Base-by-base conservation (phyloP, 768 basidiomycete species). In the Mrakia frigida region DNA sequence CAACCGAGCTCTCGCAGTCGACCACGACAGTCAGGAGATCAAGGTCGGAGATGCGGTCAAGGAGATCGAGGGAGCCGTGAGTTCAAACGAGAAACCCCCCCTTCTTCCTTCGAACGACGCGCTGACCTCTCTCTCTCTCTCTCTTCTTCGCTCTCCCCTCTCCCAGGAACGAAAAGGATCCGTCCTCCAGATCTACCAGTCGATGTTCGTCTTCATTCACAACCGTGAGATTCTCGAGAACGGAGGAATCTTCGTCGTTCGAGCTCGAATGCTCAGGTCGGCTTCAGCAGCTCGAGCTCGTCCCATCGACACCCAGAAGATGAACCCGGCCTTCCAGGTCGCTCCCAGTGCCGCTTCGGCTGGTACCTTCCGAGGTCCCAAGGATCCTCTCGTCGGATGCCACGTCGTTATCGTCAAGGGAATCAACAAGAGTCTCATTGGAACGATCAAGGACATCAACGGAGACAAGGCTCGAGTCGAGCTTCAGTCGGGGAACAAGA, bases 381-480 rank as follows among this genome's bases (percentile, higher is more conserved):
- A 92, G 79, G 93, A 94, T 82, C 86, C 91, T 25, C 87, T 92
- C 80, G 91, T 94, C 79, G 94, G 94, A 23, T 86, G 87, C 0
- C 86, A 87, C 23, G 92, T 98, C 52, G 87, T 87, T 16, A 88
- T 98, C 6, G 86, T 92, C 77, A 92, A 93, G 82, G 97, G 97
- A 6, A 87, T 92, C 6, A 89, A 91, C 81, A 99, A 99, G 84
- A 92, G 94, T 21, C 91, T 95, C 80, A 86, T 90, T 63, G 97
- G 97, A 10, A 89, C 90, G 6, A 92, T 98, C 86, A 98, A 95
- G 84, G 97, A 98, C 82, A 92, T 94, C 39, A 96, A 94, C 76
- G 96, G 94, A 6, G 86, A 87, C 53, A 86, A 89, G 75, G 92
- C 91, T 1, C 88, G 97, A 59, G 94, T 99, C 21, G 97, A 98